phyloP scores from a whole-genome alignment of 495 filamentous ascomycete species.

The Xylaria flabelliformis region DNA sequence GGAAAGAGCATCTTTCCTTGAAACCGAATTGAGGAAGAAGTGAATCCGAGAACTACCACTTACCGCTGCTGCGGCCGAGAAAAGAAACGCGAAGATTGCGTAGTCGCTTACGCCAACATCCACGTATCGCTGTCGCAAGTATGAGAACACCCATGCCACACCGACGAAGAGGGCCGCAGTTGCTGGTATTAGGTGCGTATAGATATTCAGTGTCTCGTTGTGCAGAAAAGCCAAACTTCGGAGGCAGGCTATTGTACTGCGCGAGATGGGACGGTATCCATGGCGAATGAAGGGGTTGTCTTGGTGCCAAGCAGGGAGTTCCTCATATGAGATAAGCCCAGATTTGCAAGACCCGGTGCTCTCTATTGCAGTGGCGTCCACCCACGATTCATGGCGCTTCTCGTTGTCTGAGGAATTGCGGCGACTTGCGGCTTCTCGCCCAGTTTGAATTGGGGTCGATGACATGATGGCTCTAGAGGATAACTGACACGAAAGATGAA shows the following conservation, averaged over 20 bases:
- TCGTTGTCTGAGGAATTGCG: slow-evolving; percentile 25
- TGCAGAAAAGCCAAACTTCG: slow-evolving; percentile 75
- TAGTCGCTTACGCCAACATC: slow-evolving; percentile 43
- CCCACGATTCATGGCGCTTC: slow-evolving; percentile 28
- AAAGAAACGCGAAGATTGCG: slow-evolving; percentile 49
- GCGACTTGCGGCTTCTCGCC: slow-evolving; percentile 1
- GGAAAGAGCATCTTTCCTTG: not conserved
- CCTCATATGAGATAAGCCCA: slow-evolving; percentile 52
- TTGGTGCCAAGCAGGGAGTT: slow-evolving; percentile 71
- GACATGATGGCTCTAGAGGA: slow-evolving; percentile 2
- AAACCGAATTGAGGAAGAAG: too few relatives aligned
- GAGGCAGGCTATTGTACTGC: slow-evolving; percentile 68
- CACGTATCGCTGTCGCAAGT: slow-evolving; percentile 38
- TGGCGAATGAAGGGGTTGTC: slow-evolving; percentile 79
- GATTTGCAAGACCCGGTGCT: not conserved
- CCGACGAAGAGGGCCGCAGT: slow-evolving; percentile 34
- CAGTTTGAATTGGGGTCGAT: not conserved
- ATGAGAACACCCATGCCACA: slow-evolving; percentile 29
- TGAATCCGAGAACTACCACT: not conserved
- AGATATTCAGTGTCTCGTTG: slow-evolving; percentile 87
- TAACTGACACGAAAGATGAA: not conserved
- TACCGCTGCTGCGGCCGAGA: slow-evolving; percentile 43
- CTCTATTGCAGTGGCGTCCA: slow-evolving; percentile 35
- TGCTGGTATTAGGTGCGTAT: slow-evolving; percentile 70
- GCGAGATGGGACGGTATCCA: slow-evolving; percentile 73